Evolutionary conservation across 2,329 filamentous ascomycete genomes (phyloP), one percentile per base, ranked within the genome.

Genomic region (Cladophialophora chaetospira): DNA sequence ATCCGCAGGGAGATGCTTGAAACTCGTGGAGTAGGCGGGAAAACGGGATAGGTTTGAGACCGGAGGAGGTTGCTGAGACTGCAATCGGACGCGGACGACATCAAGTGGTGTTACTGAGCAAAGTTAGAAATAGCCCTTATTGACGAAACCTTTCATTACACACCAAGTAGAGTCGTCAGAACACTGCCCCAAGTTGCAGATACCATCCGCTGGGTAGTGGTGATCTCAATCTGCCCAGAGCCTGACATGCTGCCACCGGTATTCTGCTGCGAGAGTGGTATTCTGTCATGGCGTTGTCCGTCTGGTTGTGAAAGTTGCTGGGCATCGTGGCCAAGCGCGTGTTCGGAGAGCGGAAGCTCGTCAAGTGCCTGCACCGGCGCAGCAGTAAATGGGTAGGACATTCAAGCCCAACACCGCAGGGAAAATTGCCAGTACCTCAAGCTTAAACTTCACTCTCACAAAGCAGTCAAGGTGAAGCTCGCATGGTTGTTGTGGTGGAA

Each of bases 81-180:
- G 94, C 52, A 96, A 80, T 61, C 94, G 91, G 44, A 99, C 91
- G 61, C 94, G 90, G 60, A 99, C 94, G 61, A 99, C 94, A 70
- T 99, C 94, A 50, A 99, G 86, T 44, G 94, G 94, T 4, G 94
- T 99, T 28, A 96, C 93, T 95, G 64, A 25, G 21, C 10, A 60
- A 25, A 58, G 66, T 50, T 60, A 63, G 35, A 50, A 47, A 28
- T 49, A 45, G 13, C 56, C n/a, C 44, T 46, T 35, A 28, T 15
- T 50, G 15, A 43, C 35, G 38, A 2, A 15, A 48, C 43, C 47
- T 28, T 25, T n/a, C n/a, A 52, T 21, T 55, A 70, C 83, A 64
- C 80, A 96, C 92, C 90, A 38, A 97, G 82, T 23, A 97, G 74
- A 17, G 91, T 94, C 6, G 93, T 97, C 62, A 97, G 73, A 55